Evolutionary conservation across 495 filamentous ascomycete genomes (phyloP).

Genomic region (Coniosporium apollinis): DNA sequence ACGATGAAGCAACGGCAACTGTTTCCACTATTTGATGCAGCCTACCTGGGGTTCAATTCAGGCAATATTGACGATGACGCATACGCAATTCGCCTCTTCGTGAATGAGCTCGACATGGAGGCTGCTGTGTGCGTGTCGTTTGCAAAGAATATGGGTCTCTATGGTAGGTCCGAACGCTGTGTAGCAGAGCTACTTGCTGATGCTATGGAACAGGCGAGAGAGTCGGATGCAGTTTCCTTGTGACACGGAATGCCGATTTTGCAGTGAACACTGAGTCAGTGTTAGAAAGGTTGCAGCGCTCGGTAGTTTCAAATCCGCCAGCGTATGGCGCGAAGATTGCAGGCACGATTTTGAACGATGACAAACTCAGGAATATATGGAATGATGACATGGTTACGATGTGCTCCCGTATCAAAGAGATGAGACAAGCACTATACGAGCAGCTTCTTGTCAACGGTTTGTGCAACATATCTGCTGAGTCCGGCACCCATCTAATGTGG

Average conservation of each 20-base stretch:
- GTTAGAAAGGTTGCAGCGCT: neutral
- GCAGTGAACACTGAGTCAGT: neutral
- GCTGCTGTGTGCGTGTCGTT: neutral
- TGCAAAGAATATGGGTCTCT: neutral
- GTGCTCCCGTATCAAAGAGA: neutral
- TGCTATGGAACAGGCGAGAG: neutral
- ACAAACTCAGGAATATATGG: neutral
- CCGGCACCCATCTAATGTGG: neutral
- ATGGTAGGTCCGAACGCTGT: neutral
- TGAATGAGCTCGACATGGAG: neutral
- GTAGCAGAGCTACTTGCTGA: neutral
- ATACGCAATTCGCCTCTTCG: neutral
- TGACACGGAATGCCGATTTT: neutral
- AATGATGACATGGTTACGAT: neutral
- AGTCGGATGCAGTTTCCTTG: neutral
- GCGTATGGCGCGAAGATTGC: neutral
- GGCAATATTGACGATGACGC: neutral
- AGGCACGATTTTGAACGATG: neutral
- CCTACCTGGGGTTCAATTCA: neutral
- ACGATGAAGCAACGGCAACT: slow-evolving; percentile 66
- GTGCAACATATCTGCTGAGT: neutral
- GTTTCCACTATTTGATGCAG: slow-evolving; percentile 43
- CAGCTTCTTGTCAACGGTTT: neutral
- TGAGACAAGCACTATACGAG: neutral
- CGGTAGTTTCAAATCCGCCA: neutral